phyloP scores from a whole-genome alignment of 1,284 basidiomycete species.

The Cutaneotrichosporon sp. region DNA sequence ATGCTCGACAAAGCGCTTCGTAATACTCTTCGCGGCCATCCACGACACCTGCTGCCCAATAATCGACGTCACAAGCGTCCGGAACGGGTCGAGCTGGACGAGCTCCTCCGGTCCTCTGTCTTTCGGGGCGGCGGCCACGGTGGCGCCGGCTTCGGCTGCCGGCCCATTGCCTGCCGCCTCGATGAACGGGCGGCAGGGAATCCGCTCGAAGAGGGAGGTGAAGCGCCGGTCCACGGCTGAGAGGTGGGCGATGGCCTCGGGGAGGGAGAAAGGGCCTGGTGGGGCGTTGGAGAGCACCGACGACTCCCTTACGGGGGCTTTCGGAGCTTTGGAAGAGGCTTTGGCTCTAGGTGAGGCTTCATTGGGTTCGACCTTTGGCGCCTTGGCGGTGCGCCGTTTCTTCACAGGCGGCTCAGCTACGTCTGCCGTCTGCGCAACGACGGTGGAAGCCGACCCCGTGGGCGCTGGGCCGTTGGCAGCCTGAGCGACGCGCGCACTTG shows the following conservation, averaged over 20 bases:
- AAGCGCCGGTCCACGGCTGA: conserved; percentile 66
- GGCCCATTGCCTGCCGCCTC: not conserved
- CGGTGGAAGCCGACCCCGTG: not conserved
- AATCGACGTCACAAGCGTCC: conserved; percentile 64
- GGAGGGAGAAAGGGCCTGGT: conserved; percentile 58
- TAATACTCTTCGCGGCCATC: conserved; percentile 79
- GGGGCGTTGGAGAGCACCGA: not conserved
- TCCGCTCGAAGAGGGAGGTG: conserved; percentile 56
- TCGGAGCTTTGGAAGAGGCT: no score
- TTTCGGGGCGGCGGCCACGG: not conserved
- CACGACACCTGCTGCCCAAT: conserved; percentile 87
- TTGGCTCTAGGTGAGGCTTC: no score
- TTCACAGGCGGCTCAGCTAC: not conserved
- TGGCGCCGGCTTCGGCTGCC: not conserved
- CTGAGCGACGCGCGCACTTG: no score
- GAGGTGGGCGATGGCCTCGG: conserved; percentile 68
- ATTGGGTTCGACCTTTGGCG: not conserved
- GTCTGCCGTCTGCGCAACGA: not conserved
- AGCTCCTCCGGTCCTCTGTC: not conserved
- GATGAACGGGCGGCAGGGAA: conserved; percentile 35
- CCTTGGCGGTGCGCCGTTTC: conserved; percentile 2
- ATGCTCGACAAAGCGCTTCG: conserved; percentile 71
- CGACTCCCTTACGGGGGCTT: no score
- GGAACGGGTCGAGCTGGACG: conserved; percentile 43
- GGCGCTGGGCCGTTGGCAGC: no score